Conservation (phyloP, 1,139 yeast genomes). For the Lodderomyces elongisporus region DNA sequence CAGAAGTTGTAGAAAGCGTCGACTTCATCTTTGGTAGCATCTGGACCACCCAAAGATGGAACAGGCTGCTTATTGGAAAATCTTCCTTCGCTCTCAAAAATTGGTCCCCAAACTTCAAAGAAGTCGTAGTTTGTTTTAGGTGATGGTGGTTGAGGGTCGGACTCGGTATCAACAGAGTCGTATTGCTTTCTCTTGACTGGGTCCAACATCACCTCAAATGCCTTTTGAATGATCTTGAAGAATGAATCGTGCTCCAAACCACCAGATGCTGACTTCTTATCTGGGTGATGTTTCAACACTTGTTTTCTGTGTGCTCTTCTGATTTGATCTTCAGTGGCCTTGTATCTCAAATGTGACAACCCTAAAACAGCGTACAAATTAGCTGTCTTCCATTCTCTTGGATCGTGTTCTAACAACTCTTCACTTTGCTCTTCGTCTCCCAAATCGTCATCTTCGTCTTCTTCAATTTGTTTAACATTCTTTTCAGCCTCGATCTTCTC, state of each 20-base stretch:
- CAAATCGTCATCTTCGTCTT: conserved; percentile 63
- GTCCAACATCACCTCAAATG: conserved; percentile 86
- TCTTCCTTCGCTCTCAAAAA: conserved; percentile 84
- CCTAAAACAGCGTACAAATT: conserved; percentile 97
- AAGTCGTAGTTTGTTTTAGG: conserved; percentile 66
- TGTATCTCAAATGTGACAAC: conserved; percentile 82
- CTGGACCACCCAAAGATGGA: conserved; percentile 69
- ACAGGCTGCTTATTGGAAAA: conserved; percentile 90
- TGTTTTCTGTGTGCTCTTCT: conserved; percentile 96
- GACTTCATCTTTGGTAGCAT: conserved; percentile 73
- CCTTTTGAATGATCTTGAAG: conserved; percentile 96
- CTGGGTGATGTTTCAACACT: conserved; percentile 97
- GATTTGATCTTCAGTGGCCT: conserved; percentile 88
- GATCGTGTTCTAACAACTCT: conserved; percentile 81
- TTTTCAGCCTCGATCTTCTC: conserved; percentile 91
- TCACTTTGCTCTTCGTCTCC: conserved; percentile 77
- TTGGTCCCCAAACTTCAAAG: conserved; percentile 89
- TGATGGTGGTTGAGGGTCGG: conserved; percentile 77
- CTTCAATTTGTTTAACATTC: conserved; percentile 73
- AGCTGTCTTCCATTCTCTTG: conserved; percentile 97
- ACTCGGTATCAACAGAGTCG: conserved; percentile 90
- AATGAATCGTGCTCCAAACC: conserved; percentile 92
- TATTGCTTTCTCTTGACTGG: conserved; percentile 83
- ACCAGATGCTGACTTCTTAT: conserved; percentile 86
- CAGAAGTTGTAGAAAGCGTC: conserved; percentile 87